Base-by-base conservation (phyloP, 2,329 filamentous ascomycete species). In the Fusarium odoratissimum region DNA sequence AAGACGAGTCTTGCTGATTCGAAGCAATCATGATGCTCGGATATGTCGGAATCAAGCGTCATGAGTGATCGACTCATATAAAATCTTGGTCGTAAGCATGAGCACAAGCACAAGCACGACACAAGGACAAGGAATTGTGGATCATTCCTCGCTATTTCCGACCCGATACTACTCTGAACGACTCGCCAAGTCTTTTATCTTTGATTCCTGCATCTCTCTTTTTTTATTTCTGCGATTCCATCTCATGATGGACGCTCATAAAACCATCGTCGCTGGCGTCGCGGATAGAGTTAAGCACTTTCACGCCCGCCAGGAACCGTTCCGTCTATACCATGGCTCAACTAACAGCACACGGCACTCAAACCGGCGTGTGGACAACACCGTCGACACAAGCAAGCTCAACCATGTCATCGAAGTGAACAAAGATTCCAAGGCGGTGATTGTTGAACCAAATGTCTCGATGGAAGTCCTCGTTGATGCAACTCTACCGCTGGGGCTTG, bases 321-420 rank as follows among this genome's bases (percentile, higher is more conserved):
- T 93, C 81, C 87, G 92, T n/a, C 91, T 95, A 78, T 92, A 90
- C 75, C 92, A 95, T 81, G 93, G 93, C 68, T 90, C 91, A 0
- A 94, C 92, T 31, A 94, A 93, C 82, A 93, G 90, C 80, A 95
- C 93, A 41, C 90, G 93, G 12, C 86, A 87, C 31, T 85, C 86
- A 12, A 82, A 84, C 25, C 85, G 85, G 35, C 81, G 80, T 49
- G 78, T 80, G 17, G 85, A 86, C 78, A 88, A 88, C 75, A 88
- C 90, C 14, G 85, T 95, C 61, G 91, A 94, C 79, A 94, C 91
- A 41, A 91, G 90, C 80, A 77, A 79, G 8, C 86, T 95, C 14
- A 86, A 84, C 71, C 86, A 88, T 79, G 88, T 95, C 21, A 83
- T 95, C 14, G 81, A 84, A 13, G 83, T 95, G 51, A 87, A 94